These are phyloP conservation scores for Exophiala oligosperma DNA, from an alignment of 2,329 filamentous ascomycete species.

Conservation along the genomic window DNA sequence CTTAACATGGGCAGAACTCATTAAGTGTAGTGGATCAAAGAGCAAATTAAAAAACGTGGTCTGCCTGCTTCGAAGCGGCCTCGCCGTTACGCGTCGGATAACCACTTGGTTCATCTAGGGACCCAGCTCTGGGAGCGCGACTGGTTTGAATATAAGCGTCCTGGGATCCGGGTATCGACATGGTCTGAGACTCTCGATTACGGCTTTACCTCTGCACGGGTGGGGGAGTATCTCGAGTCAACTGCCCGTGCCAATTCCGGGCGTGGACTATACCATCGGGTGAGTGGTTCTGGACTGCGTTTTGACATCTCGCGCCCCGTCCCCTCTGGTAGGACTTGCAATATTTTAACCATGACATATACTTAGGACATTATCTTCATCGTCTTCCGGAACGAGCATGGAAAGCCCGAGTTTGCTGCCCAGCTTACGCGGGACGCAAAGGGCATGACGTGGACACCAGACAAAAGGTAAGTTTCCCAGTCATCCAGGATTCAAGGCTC, in stretches of 20 bases:
- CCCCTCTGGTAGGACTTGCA: conserved; percentile 2
- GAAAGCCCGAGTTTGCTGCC: conserved; percentile 21
- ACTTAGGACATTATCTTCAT: conserved; percentile 22
- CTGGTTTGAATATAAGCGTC: conserved; percentile 10
- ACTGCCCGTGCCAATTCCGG: conserved; percentile 8
- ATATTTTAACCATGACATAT: conserved; percentile 3
- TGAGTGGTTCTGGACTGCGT: conserved; percentile 3
- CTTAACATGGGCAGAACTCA: background rate
- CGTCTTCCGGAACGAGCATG: conserved; percentile 27
- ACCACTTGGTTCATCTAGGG: conserved; percentile 6
- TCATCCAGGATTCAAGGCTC: too few relatives aligned
- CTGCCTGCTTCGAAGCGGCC: conserved; percentile 1
- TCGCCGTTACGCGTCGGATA: background rate
- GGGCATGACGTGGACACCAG: conserved; percentile 20
- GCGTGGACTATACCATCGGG: conserved; percentile 7
- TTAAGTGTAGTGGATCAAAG: conserved; percentile 3
- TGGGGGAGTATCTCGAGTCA: conserved; percentile 11
- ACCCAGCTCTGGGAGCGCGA: conserved; percentile 7
- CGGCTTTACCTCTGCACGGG: conserved; percentile 10
- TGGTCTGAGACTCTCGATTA: conserved; percentile 8
- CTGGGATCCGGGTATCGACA: conserved; percentile 7
- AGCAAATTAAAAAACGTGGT: conserved; percentile 3
- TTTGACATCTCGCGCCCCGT: background rate
- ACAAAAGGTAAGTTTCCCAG: conserved; percentile 23
- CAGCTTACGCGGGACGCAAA: conserved; percentile 22